Base-by-base conservation (phyloP, 305 asterid genomes). In the Fraxinus angustifolia region DNA sequence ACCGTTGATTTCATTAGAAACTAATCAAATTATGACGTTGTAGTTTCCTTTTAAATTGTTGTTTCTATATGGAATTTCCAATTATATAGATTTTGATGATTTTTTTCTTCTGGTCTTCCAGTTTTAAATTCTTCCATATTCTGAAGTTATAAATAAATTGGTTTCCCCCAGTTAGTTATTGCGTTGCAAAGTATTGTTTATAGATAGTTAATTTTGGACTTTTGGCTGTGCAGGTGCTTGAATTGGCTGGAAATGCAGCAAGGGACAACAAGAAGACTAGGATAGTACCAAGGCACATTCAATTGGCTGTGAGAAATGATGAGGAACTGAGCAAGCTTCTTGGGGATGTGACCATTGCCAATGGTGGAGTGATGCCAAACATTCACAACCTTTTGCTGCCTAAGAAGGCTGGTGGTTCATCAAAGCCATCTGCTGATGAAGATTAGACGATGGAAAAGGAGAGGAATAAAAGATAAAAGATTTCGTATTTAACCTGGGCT, bases 211-310 rank as follows among this genome's bases (percentile, higher is more conserved):
- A 2, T 60, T 26, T 65, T 65, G 17, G 75, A 4, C 8, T 45
- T 76, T 23, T 31, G 19, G 33, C 14, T 26, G 2, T 78, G 28
- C 45, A 78, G 81, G 81, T 78, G 75, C 81, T 78, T 14, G 81
- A 78, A 60, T 78, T 78, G 81, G 81, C 81, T 60, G 81, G 81
- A 56, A 60, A 78, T 34, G 81, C 81, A 6, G 75, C 75, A n/a
- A 71, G 75, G 45, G 75, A 71, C 75, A 71, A 71, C 75, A 71
- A 71, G 75, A 71, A 71, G 75, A 71, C 75, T 16, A 31, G 75
- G 75, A 71, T 71, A 31, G 75, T 71, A 6, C 75, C 75, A n/a
- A 71, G 75, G 75, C 75, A 71, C 45, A 71, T 71, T 71, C 75
- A 71, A 6, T 71, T 71, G 75, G 75, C 45, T 16, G 75, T 71